These are phyloP conservation scores for Sungouiella thailandica DNA, from an alignment of 805 yeast genomes.

Conservation along the genomic window DNA sequence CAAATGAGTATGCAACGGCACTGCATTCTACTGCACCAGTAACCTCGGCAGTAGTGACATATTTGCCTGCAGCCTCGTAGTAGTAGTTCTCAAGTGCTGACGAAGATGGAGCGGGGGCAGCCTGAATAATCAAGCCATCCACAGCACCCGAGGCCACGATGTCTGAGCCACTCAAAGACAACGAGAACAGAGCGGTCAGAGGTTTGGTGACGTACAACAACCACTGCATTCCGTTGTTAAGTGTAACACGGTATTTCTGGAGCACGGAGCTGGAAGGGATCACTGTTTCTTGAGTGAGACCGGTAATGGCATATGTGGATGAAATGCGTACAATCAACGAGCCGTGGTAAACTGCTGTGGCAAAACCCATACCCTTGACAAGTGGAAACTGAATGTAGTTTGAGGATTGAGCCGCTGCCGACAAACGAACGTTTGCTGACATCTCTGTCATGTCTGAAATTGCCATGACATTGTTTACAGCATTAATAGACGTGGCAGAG, in stretches of 20 bases:
- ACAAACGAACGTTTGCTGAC: not conserved
- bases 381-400: conserved; percentile 45
- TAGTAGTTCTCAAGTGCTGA: conserved; percentile 36
- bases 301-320: not conserved
- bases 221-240: conserved; percentile 45
- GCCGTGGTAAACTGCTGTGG: conserved; percentile 49
- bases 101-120: conserved; percentile 25
- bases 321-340: not conserved
- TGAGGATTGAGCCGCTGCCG: conserved; percentile 17
- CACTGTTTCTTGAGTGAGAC: not conserved
- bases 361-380: conserved; percentile 59
- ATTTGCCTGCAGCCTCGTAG: conserved; percentile 68
- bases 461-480: conserved; percentile 19
- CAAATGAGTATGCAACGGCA: conserved; percentile 44
- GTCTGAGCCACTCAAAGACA: conserved; percentile 26
- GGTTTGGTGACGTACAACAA: conserved; percentile 41
- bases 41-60: conserved; percentile 46
- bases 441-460: conserved; percentile 39
- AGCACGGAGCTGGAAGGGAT: conserved; percentile 4
- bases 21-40: conserved; percentile 44
- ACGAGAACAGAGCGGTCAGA: conserved; percentile 14
- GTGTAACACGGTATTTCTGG: conserved; percentile 34
- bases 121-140: conserved; percentile 46
- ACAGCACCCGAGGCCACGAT: conserved; percentile 32
- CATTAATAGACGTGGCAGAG: conserved; percentile 46